Evolutionary conservation across 768 basidiomycete species (phyloP), one percentile per base, ranked within the genome.

Genomic region (Mycena polygramma): DNA sequence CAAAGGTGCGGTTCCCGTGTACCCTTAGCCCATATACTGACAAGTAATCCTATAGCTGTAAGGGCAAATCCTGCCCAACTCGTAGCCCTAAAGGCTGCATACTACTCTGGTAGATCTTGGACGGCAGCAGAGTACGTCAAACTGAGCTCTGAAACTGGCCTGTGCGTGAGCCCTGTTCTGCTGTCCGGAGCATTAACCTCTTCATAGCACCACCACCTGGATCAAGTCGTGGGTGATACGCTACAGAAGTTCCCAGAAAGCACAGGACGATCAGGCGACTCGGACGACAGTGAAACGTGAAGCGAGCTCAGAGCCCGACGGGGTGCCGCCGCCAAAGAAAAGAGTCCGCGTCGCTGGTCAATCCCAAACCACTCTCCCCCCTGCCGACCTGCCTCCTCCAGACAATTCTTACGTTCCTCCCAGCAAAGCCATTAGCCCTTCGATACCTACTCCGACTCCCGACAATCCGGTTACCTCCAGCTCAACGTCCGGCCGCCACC

Each of bases 221-320:
- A 82, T 84, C 24, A 60, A 70, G 37, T 77, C 78, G 37, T 84
- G 81, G 82, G 80, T 80, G 37, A 71, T 70, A 1, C 60, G 68
- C 26, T 14, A 14, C 37, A 63, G 15, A 24, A 68, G 30, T 30
- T 30, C 30, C 30, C 30, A 57, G 30, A 69, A 37, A 20, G n/a
- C 24, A 20, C 24, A 22, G 30, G 7, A 41, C n/a, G 49, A 30
- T 20, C 17, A 15, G 24, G 13, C 19, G 15, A 8, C n/a, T n/a
- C n/a, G n/a, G n/a, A n/a, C 11, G 24, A 43, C 14, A n/a, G 41
- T 41, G 11, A 59, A 59, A 48, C 48, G 49, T n/a, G 45, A 54
- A 43, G 62, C 53, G 24, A 43, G 24, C 20, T 41, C 60, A 49
- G 68, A 57, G 14, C 60, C 39, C 19, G 54, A 69, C 51, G 53